phyloP scores from a whole-genome alignment of 2,329 filamentous ascomycete genomes.

The Hypoxylon sp. region DNA sequence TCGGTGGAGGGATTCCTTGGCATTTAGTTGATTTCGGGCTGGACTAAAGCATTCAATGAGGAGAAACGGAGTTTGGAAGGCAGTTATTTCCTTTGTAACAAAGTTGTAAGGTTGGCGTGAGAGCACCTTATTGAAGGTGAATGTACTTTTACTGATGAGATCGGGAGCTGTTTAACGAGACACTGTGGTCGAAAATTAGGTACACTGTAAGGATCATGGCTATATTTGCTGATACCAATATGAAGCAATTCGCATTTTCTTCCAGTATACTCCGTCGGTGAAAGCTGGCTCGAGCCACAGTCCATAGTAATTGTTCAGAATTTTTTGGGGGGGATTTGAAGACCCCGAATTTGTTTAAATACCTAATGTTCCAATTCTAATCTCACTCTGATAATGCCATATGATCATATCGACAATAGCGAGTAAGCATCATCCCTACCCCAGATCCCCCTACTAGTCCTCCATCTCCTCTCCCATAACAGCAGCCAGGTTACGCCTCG shows the following conservation, averaged over 20 bases:
- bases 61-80: constrained; percentile 43
- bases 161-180: constrained; percentile 17
- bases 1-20: not conserved
- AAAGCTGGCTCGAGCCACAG: not conserved
- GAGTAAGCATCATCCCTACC: not conserved
- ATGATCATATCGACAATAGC: not conserved
- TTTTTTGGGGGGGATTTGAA: not conserved
- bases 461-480: constrained; percentile 78
- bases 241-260: constrained; percentile 24
- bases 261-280: not conserved
- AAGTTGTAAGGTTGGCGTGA: constrained; percentile 6
- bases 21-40: constrained; percentile 10
- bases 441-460: constrained; percentile 45
- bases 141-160: constrained; percentile 37
- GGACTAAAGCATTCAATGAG: constrained; percentile 32
- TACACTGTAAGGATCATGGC: not conserved
- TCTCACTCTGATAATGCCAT: constrained; percentile 18
- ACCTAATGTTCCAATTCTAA: constrained; percentile 16
- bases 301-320: not conserved
- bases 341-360: constrained; percentile 2
- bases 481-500: constrained; percentile 79
- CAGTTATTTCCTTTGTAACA: constrained; percentile 20
- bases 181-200: constrained; percentile 6
- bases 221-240: constrained; percentile 33
- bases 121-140: constrained; percentile 10